phyloP scores from a whole-genome alignment of 2,329 filamentous ascomycete species.

The Nothophaeocryptopus gaeumannii region DNA sequence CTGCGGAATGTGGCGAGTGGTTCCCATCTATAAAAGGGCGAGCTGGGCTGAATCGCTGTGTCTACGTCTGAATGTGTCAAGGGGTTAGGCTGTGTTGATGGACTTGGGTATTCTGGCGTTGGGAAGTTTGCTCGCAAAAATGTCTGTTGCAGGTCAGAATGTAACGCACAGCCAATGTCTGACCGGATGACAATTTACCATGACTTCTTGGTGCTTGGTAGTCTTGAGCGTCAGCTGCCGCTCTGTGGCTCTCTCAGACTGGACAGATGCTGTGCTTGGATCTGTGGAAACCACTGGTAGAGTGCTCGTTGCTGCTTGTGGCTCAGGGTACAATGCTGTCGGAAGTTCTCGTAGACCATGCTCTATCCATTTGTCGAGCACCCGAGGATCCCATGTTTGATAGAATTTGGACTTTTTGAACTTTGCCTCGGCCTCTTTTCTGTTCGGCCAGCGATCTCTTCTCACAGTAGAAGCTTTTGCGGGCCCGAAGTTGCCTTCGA shows the following conservation, averaged over 20 bases:
- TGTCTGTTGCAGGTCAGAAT: constrained; percentile 39
- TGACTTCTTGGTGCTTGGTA: constrained; percentile 83
- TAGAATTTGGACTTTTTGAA: constrained; percentile 72
- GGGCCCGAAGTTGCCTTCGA: constrained; percentile 35
- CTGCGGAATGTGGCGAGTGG: constrained; percentile 54
- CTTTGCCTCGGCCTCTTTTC: constrained; percentile 60
- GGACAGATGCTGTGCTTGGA: constrained; percentile 22
- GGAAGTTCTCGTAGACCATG: constrained; percentile 17
- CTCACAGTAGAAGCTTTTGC: constrained; percentile 64
- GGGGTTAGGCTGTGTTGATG: constrained; percentile 36
- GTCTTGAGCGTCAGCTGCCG: constrained; percentile 65
- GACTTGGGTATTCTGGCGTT: constrained; percentile 22
- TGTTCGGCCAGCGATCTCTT: constrained; percentile 76
- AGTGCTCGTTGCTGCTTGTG: constrained; percentile 17
- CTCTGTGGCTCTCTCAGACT: constrained; percentile 24
- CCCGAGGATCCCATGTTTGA: constrained; percentile 73
- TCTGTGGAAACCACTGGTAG: constrained; percentile 29
- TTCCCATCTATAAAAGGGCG: constrained; percentile 67
- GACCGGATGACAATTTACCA: constrained; percentile 33
- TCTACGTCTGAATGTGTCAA: constrained; percentile 45
- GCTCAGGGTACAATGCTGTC: constrained; percentile 42
- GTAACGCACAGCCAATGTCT: too few relatives aligned
- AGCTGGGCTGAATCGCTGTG: constrained; percentile 24
- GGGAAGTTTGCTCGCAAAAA: constrained; percentile 63
- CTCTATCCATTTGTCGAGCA: constrained; percentile 52